A percentile compares a stretch with the other conserved stretches of the same genome.
Evolutionary conservation across 2,329 filamentous ascomycete species (phyloP).

Genomic region (Exophiala aquamarina): DNA sequence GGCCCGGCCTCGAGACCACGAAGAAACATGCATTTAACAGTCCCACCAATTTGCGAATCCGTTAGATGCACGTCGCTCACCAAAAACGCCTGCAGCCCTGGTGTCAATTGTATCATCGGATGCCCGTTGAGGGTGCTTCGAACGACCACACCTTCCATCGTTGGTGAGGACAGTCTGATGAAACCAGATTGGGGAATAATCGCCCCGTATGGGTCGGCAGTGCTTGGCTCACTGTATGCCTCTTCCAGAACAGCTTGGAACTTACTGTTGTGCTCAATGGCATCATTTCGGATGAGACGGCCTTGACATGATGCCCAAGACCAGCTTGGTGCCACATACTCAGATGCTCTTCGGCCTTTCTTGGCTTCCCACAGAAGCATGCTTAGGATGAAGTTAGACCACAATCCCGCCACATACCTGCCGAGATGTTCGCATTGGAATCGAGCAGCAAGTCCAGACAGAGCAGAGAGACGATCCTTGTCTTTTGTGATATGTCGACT

Average conservation of each 20-base stretch:
- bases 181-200: constrained; percentile 3
- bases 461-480: constrained; percentile 15
- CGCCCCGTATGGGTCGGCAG: constrained; percentile 4
- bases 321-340: constrained; percentile 11
- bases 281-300: constrained; percentile 5
- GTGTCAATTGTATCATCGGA: constrained; percentile 1
- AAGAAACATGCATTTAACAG: constrained; percentile 6
- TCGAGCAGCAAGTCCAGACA: constrained; percentile 16
- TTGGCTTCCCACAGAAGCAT: constrained; percentile 9
- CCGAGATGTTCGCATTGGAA: constrained; percentile 8
- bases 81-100: constrained; percentile 4
- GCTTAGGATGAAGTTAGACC: constrained; percentile 6
- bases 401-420: constrained; percentile 12
- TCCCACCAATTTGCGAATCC: constrained; percentile 2
- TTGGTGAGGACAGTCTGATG: constrained; percentile 1
- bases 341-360: not conserved
- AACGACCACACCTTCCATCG: constrained; percentile 3
- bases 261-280: constrained; percentile 2
- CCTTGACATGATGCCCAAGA: constrained; percentile 14
- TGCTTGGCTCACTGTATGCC: not conserved
- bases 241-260: constrained; percentile 5
- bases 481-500: constrained; percentile 9
- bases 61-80: not conserved
- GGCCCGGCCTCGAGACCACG: constrained; percentile 4
- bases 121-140: constrained; percentile 3